Percentiles rank a stretch among this genome's conserved stretches.
Conservation (phyloP, 2,329 filamentous ascomycete genomes). For the Trichoderma afroharzianum region DNA sequence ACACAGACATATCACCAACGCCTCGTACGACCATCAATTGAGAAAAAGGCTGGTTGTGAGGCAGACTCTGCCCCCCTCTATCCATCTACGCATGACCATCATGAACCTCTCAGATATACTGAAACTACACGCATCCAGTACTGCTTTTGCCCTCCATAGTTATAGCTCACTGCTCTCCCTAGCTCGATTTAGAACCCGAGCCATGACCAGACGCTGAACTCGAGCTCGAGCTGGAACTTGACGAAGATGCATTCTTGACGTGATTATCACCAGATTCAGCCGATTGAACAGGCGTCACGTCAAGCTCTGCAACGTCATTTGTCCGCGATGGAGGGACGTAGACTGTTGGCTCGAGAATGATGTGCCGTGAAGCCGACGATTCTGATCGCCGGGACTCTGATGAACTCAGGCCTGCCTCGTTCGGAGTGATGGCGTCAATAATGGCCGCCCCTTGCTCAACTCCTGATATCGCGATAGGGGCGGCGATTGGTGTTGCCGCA, state of each 20-base stretch:
- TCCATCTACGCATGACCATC: too few species aligned
- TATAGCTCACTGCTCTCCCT: background rate
- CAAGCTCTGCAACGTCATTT: background rate
- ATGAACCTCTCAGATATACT: background rate
- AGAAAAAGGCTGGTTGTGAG: background rate
- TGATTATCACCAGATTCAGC: background rate
- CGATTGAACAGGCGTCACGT: background rate
- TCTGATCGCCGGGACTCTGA: background rate
- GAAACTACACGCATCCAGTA: background rate
- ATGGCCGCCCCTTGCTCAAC: background rate
- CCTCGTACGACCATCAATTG: background rate
- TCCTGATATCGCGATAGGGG: background rate
- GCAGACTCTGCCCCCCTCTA: background rate
- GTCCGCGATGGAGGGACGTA: conserved; percentile 8
- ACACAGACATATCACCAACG: background rate
- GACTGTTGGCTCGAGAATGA: conserved; percentile 12
- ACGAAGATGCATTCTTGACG: background rate
- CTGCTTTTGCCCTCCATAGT: background rate
- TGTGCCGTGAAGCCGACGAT: background rate
- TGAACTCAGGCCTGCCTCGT: background rate
- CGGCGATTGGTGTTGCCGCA: background rate
- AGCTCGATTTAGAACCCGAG: background rate
- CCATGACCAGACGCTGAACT: background rate
- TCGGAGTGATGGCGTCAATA: background rate
- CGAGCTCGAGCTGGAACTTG: conserved; percentile 12